Conservation (phyloP, 805 yeast genomes). For the Kurtzmaniella cleridarum region DNA sequence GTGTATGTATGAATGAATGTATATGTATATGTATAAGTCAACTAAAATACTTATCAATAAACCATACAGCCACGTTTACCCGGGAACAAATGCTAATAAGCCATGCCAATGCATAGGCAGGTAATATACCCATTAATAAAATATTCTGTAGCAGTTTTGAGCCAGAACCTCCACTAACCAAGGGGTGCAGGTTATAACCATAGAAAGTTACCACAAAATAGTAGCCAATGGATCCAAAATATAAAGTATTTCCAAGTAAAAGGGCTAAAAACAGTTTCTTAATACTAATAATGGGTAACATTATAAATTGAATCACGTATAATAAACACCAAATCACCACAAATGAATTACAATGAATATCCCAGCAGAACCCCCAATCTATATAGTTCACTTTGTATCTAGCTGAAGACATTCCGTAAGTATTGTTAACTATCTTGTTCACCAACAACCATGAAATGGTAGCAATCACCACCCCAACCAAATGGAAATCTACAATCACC, state of each 20-base stretch:
- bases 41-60: slow-evolving; percentile 46
- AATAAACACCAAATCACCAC: slow-evolving; percentile 71
- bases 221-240: slow-evolving; percentile 67
- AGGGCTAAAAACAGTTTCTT: slow-evolving; percentile 59
- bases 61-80: slow-evolving; percentile 64
- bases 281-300: slow-evolving; percentile 65
- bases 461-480: slow-evolving; percentile 63
- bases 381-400: slow-evolving; percentile 35
- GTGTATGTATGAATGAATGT: no score
- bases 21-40: slow-evolving; percentile 11
- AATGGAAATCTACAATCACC: slow-evolving; percentile 79
- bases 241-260: slow-evolving; percentile 72
- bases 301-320: slow-evolving; percentile 67
- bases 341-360: slow-evolving; percentile 89
- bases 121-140: slow-evolving; percentile 64
- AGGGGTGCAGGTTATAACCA: slow-evolving; percentile 59
- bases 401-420: slow-evolving; percentile 15
- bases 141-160: slow-evolving; percentile 44
- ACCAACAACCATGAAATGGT: slow-evolving; percentile 70
- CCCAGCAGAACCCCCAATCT: slow-evolving; percentile 95
- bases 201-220: slow-evolving; percentile 78
- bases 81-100: slow-evolving; percentile 55
- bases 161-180: slow-evolving; percentile 33
- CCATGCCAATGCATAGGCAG: slow-evolving; percentile 53
- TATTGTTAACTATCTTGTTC: slow-evolving; percentile 52